Conservation (phyloP, 2,329 filamentous ascomycete species). For the Fusarium sp. region DNA sequence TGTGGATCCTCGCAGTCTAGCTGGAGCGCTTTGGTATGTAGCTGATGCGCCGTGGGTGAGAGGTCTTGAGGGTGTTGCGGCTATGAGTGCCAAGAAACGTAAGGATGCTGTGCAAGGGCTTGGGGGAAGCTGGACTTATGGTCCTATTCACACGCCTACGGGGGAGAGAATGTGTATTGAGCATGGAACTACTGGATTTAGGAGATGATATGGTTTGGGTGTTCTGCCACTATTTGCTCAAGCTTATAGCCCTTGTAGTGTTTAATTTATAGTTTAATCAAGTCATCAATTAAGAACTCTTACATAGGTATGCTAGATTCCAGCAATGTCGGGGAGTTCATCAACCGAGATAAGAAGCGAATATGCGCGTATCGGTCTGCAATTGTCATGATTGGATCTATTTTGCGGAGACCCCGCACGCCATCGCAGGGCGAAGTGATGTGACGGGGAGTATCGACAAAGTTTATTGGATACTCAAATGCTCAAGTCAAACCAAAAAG, state of each 20-base stretch:
- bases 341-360: slow-evolving; percentile 12
- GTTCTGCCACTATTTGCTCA: too few species aligned
- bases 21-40: slow-evolving; percentile 60
- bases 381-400: slow-evolving; percentile 21
- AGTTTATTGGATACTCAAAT: slow-evolving; percentile 40
- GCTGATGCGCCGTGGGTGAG: slow-evolving; percentile 37
- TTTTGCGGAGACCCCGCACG: slow-evolving; percentile 47
- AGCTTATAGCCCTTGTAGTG: too few species aligned
- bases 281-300: not conserved
- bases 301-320: not conserved
- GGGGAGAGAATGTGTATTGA: slow-evolving; percentile 40
- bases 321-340: slow-evolving; percentile 38
- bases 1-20: slow-evolving; percentile 61
- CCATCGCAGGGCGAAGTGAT: slow-evolving; percentile 41
- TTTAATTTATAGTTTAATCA: not conserved
- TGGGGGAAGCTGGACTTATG: slow-evolving; percentile 39
- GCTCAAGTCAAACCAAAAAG: slow-evolving; percentile 6
- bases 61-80: slow-evolving; percentile 36
- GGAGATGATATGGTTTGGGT: not conserved
- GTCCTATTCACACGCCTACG: slow-evolving; percentile 30
- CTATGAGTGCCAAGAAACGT: slow-evolving; percentile 30
- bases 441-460: slow-evolving; percentile 34
- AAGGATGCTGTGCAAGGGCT: slow-evolving; percentile 30
- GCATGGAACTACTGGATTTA: slow-evolving; percentile 34
- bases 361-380: slow-evolving; percentile 37